phyloP scores from a whole-genome alignment of 108 stramenopile species.

The Pseudonitzschia multiseries region DNA sequence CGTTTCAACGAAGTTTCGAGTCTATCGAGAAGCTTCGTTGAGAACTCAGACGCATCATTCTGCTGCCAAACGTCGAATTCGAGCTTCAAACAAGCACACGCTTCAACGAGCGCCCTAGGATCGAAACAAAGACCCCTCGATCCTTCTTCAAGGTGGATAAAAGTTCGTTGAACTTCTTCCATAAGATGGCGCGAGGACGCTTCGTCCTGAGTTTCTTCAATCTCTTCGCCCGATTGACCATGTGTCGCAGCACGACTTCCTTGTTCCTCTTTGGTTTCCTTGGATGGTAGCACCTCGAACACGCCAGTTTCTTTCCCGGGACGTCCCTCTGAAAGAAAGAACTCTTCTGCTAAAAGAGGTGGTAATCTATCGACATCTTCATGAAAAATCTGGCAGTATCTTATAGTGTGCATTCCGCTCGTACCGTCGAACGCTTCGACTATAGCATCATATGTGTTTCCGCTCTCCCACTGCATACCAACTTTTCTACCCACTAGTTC shows the following conservation, averaged over 20 bases:
- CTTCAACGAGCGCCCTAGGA: constrained; percentile 91
- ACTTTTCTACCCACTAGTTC: constrained; percentile 82
- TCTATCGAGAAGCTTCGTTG: constrained; percentile 92
- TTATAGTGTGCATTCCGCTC: constrained; percentile 83
- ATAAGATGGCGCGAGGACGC: constrained; percentile 79
- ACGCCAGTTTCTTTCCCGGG: constrained; percentile 93
- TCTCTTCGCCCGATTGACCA: constrained; percentile 12
- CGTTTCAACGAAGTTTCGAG: constrained; percentile 87
- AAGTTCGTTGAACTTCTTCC: constrained; percentile 96
- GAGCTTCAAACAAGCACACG: constrained; percentile 91
- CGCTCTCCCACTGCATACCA: constrained; percentile 85
- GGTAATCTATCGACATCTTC: constrained; percentile 37
- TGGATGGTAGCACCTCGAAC: constrained; percentile 58
- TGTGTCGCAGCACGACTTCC: neutral
- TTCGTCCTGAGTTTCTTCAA: constrained; percentile 84
- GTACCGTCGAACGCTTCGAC: constrained; percentile 66
- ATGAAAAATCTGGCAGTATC: constrained; percentile 60
- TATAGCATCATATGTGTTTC: constrained; percentile 76
- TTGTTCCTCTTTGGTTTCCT: constrained; percentile 13
- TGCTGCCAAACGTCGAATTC: constrained; percentile 98
- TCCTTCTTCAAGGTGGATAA: constrained; percentile 85
- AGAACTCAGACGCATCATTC: constrained; percentile 98
- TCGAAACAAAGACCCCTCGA: constrained; percentile 90
- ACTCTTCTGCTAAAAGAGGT: constrained; percentile 72
- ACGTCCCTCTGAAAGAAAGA: constrained; percentile 82